Percentiles rank a stretch among this genome's conserved stretches.
Evolutionary conservation across 1,284 basidiomycete species (phyloP).

Genomic region (Rhodotorula sp.): DNA sequence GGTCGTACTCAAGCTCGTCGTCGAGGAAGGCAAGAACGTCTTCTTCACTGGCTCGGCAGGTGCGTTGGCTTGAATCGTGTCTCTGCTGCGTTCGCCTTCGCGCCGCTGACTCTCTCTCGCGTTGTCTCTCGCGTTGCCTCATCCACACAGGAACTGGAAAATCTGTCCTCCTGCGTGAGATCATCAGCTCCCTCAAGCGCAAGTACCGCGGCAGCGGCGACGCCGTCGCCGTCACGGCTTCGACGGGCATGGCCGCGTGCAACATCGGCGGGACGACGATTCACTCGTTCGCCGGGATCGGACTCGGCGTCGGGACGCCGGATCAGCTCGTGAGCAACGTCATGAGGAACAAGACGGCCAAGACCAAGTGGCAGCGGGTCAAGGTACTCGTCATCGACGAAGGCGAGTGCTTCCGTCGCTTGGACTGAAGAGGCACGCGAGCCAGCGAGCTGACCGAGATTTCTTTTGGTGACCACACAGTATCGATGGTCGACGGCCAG

Average conservation of each 20-base stretch:
- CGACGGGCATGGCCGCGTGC: slow-evolving; percentile 86
- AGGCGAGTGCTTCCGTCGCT: slow-evolving; percentile 56
- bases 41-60: slow-evolving; percentile 96
- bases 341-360: slow-evolving; percentile 66
- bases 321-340: slow-evolving; percentile 68
- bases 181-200: slow-evolving; percentile 65
- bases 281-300: slow-evolving; percentile 88
- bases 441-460: neutral
- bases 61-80: slow-evolving; percentile 51
- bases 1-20: slow-evolving; percentile 70
- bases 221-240: slow-evolving; percentile 80
- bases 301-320: slow-evolving; percentile 70
- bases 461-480: slow-evolving; percentile 52
- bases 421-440: neutral
- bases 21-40: slow-evolving; percentile 69
- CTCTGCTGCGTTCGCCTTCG: slow-evolving; percentile 15
- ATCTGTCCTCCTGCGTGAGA: slow-evolving; percentile 86
- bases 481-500: slow-evolving; percentile 95
- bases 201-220: slow-evolving; percentile 57
- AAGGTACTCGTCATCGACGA: slow-evolving; percentile 92
- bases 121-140: neutral
- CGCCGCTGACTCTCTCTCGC: neutral
- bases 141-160: slow-evolving; percentile 78
- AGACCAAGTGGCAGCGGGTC: slow-evolving; percentile 67
- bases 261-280: slow-evolving; percentile 92